Evolutionary conservation across 495 filamentous ascomycete species (phyloP), one percentile per base, ranked within the genome.

Genomic region (Margaritispora aquatica): DNA sequence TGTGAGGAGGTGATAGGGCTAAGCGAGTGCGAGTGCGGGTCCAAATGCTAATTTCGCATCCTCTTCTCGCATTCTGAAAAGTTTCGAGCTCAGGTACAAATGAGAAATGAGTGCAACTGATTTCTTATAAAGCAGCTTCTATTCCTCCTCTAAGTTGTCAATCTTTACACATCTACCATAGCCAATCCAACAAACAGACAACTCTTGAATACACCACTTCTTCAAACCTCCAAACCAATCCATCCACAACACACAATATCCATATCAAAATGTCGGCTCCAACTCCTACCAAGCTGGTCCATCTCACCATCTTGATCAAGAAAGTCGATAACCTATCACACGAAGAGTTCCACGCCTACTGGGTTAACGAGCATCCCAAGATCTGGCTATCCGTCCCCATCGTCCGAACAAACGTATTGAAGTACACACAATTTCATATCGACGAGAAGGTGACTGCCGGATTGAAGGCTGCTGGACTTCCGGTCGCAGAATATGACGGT

Each of bases 391-490:
- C 63, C 1, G 34, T 60, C 21, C 59, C 59, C 1, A 66, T 63
- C 23, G 27, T 54, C 2, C 26, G 50, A 26, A 27, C 46, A 24
- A 66, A 66, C 11, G 5, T 66, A 22, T 50, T 66, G n/a, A 63
- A 60, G 29, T 66, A 66, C 51, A 51, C 60, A 2, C 63, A 66
- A 24, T 63, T 60, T 27, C 60, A 66, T 34, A 20, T 54, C n/a
- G 31, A 66, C 29, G 50, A 26, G 26, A 55, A 54, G 7, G 46
- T 27, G 21, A 51, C 19, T 23, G 20, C 2, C 4, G 48, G 48
- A 3, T n/a, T 51, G 21, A 51, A 51, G 24, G 21, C 48, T 23
- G 48, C 48, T 24, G 48, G 48, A 24, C 4, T 51, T 23, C 48
- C 48, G 7, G 24, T 51, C 2, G 48, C 48, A 21, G 48, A 51